Base-by-base conservation (phyloP, 23 red algal genomes). In the Gracilaria domingensis region DNA sequence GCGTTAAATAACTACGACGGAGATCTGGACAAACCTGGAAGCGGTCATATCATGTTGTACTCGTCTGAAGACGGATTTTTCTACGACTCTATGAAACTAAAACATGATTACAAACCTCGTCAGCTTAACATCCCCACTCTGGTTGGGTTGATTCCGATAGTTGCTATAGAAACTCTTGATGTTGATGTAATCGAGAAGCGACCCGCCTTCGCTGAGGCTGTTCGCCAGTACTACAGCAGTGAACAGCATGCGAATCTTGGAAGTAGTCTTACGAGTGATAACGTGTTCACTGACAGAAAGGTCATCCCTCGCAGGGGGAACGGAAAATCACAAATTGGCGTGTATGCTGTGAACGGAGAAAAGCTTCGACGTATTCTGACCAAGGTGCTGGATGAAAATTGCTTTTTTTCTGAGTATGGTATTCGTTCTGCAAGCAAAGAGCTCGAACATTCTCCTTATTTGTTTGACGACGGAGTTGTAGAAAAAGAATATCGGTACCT, bases 371-470 rank as follows among this genome's bases (percentile, higher is more conserved):
- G 59, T 2, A 62, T 62, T 62, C 26, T 62, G 24, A 29, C 16
- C 29, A 62, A 62, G 26, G 59, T 62, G 0, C 59, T 62, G 59
- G 59, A 62, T 62, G 59, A 62, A 12, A 29, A 62, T 12, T 62
- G 59, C 24, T 62, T 62, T 24, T 62, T 62, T 29, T 62, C 59
- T 18, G 24, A 29, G 59, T 62, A 29, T 29, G 59, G 59, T 29
- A 62, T 62, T 62, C 59, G 59, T 30, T 62, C 59, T 62, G 59
- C 59, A 25, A 62, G 59, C 59, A 62, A 62, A 62, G 59, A 62
- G 29, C 59, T 62, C 59, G 59, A 62, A 18, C 24, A 62, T 26
- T 62, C 26, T 30, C 59, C 59, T 24, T 62, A 62, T 62, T 29
- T 62, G 26, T 62, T 62, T 62, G 59, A 62, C 29, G 59, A 62